A percentile compares a stretch with the other conserved stretches of the same genome.
These are phyloP conservation scores for Pelargonium nanum DNA, from an alignment of 345 rosid species.

Conservation along the genomic window DNA sequence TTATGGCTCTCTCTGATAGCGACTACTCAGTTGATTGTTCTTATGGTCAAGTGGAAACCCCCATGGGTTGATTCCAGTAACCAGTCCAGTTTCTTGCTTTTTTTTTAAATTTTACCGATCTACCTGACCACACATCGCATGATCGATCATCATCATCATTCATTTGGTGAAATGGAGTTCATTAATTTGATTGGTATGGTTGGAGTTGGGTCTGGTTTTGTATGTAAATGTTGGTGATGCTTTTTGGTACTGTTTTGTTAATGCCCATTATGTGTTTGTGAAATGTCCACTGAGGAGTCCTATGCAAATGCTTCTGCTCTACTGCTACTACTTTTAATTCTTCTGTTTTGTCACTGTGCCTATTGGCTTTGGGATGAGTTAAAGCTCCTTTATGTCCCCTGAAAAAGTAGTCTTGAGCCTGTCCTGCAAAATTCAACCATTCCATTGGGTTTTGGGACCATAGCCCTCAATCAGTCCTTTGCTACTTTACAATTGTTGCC, in stretches of 20 bases:
- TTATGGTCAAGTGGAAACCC: slow-evolving; percentile 13
- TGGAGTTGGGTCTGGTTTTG: no score
- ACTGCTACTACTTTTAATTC: background rate
- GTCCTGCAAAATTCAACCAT: slow-evolving; percentile 12
- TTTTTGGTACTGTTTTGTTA: background rate
- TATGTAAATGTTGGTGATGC: background rate
- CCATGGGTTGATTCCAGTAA: slow-evolving; percentile 8
- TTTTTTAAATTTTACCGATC: background rate
- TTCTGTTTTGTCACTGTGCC: slow-evolving; percentile 15
- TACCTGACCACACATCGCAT: background rate
- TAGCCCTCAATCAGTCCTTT: background rate
- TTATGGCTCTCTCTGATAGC: no score
- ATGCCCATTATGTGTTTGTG: slow-evolving; percentile 12
- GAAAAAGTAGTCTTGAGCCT: slow-evolving; percentile 11
- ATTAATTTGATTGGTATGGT: background rate
- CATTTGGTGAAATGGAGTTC: background rate
- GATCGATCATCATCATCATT: background rate
- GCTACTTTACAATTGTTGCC: background rate
- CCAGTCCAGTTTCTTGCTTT: background rate
- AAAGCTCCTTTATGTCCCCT: slow-evolving; percentile 17
- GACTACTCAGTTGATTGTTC: slow-evolving; percentile 21
- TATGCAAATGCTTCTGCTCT: background rate
- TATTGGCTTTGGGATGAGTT: slow-evolving; percentile 19
- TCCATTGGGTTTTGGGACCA: slow-evolving; percentile 7
- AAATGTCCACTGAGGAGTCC: slow-evolving; percentile 3